A percentile compares a stretch with the other conserved stretches of the same genome.
These are phyloP conservation scores for Spatholobus suberectus DNA, from an alignment of 306 rosid species.

Conservation along the genomic window DNA sequence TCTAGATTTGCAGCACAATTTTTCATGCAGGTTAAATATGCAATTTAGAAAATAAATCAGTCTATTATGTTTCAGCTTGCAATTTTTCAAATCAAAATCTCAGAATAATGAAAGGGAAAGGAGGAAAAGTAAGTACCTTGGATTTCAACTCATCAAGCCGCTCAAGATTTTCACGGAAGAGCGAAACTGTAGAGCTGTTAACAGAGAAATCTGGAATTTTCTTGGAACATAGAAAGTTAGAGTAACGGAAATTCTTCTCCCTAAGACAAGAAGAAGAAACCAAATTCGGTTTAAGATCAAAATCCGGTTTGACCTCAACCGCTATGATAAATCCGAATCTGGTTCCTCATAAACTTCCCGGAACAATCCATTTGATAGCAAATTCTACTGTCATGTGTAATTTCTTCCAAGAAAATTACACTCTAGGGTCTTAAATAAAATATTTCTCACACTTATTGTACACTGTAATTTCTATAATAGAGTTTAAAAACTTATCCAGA, in stretches of 20 bases:
- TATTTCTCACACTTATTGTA: too few relatives aligned
- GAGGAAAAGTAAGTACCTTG: constrained; percentile 35
- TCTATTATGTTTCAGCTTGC: neutral
- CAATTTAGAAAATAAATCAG: neutral
- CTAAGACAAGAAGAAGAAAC: constrained; percentile 40
- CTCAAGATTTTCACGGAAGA: constrained; percentile 9
- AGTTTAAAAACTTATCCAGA: too few relatives aligned
- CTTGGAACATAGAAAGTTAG: constrained; percentile 52
- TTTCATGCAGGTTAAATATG: too few relatives aligned
- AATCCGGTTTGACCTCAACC: neutral
- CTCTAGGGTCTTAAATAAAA: too few relatives aligned
- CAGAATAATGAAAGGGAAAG: neutral
- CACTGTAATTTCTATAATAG: too few relatives aligned
- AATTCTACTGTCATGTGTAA: too few relatives aligned
- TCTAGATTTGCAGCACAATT: too few relatives aligned
- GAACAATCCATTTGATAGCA: neutral
- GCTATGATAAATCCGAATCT: neutral
- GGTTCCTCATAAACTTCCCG: neutral
- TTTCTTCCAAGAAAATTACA: too few relatives aligned
- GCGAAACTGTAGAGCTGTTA: constrained; percentile 38
- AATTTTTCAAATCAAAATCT: neutral
- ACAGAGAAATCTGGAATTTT: constrained; percentile 34
- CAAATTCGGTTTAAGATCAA: neutral
- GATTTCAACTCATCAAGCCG: constrained; percentile 38
- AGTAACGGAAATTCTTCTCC: constrained; percentile 24